Evolutionary conservation across 148 eudicot genomes (phyloP).

Genomic region (Camellia lanceoleosa): DNA sequence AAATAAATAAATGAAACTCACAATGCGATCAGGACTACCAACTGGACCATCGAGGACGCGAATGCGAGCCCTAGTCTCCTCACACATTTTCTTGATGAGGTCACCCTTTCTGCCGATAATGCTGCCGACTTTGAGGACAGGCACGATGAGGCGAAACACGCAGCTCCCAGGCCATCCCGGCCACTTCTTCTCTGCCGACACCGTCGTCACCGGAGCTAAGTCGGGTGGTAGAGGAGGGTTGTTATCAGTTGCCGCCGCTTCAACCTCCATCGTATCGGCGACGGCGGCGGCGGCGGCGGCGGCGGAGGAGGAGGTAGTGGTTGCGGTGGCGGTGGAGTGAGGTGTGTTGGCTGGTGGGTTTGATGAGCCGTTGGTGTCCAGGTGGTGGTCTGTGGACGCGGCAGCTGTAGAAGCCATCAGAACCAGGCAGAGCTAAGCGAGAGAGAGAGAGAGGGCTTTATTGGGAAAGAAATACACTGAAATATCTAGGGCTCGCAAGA

Average conservation of each 20-base stretch:
- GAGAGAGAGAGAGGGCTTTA: background rate
- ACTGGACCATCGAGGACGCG: conserved; percentile 58
- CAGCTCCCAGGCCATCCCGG: conserved; percentile 68
- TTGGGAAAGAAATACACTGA: background rate
- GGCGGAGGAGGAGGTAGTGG: background rate
- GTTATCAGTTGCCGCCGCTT: background rate
- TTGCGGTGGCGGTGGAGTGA: background rate
- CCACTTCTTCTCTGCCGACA: conserved; percentile 32
- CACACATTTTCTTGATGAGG: conserved; percentile 53
- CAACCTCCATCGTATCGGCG: background rate
- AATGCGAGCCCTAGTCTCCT: conserved; percentile 56
- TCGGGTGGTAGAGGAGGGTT: background rate
- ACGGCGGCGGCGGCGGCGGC: background rate
- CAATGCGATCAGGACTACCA: conserved; percentile 52
- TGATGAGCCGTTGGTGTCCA: background rate
- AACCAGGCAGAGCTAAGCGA: background rate
- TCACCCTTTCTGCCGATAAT: conserved; percentile 73
- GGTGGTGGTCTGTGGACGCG: background rate
- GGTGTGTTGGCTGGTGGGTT: background rate
- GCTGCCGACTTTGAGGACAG: conserved; percentile 57
- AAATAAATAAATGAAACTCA: conserved; percentile 13
- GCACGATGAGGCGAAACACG: conserved; percentile 51
- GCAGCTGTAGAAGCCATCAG: conserved; percentile 13
- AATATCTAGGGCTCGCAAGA: conserved; percentile 1
- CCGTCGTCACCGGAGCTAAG: background rate